Conservation (phyloP, 257 asterid species). For the Marsdenia floribunda region DNA sequence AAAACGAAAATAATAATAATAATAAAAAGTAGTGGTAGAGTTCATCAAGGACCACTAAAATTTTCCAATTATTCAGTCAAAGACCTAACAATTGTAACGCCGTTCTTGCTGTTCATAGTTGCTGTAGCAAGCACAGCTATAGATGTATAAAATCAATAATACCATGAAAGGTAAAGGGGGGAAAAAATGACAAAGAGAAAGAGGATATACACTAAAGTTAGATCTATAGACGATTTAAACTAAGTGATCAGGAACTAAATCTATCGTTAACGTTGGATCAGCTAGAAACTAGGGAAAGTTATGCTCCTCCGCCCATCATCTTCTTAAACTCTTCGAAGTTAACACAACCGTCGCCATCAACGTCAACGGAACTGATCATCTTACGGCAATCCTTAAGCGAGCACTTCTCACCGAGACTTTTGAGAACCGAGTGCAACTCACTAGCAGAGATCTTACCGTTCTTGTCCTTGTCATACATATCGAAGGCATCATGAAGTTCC, state of each 20-base stretch:
- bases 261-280: slow-evolving; percentile 12
- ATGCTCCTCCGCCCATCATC: slow-evolving; percentile 58
- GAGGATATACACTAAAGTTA: slow-evolving; percentile 6
- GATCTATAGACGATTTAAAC: not conserved
- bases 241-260: slow-evolving; percentile 8
- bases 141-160: not conserved
- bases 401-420: slow-evolving; percentile 67
- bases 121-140: not conserved
- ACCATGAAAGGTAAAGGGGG: not conserved
- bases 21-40: not conserved
- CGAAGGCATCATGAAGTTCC: slow-evolving; percentile 76
- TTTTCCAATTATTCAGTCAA: not conserved
- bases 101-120: not conserved
- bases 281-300: slow-evolving; percentile 4
- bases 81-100: not conserved
- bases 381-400: slow-evolving; percentile 62
- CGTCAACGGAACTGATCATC: slow-evolving; percentile 76
- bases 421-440: slow-evolving; percentile 63
- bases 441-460: slow-evolving; percentile 74
- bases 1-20: not conserved
- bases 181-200: not conserved
- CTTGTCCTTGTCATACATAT: slow-evolving; percentile 67
- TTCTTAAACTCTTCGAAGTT: slow-evolving; percentile 82
- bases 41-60: not conserved
- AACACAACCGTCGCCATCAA: slow-evolving; percentile 87